phyloP scores from a whole-genome alignment of 805 yeast genomes.

The Candida hungchunana region DNA sequence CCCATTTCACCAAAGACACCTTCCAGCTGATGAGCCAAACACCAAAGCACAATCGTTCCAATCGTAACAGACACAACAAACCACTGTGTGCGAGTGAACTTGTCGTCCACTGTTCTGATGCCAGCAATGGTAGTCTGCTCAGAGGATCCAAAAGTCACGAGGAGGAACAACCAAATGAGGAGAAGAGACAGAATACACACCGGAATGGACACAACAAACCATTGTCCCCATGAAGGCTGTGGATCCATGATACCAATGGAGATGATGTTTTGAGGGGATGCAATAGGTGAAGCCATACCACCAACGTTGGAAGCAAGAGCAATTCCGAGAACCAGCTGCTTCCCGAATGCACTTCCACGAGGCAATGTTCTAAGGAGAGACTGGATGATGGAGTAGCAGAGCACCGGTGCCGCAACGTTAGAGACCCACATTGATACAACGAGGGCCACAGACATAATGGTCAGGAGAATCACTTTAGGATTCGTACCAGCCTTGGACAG shows the following conservation, averaged over 20 bases:
- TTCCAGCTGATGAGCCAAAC: conserved; percentile 72
- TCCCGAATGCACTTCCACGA: conserved; percentile 69
- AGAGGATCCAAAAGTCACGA: conserved; percentile 58
- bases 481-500: conserved; percentile 81
- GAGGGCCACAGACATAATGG: conserved; percentile 82
- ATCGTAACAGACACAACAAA: conserved; percentile 66
- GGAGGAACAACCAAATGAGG: conserved; percentile 67
- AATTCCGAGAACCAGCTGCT: conserved; percentile 83
- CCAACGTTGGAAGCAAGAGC: conserved; percentile 92
- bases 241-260: conserved; percentile 88
- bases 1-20: conserved; percentile 92
- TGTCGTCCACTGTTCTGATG: conserved; percentile 55
- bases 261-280: conserved; percentile 93
- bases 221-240: conserved; percentile 81
- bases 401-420: conserved; percentile 95
- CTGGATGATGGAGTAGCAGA: conserved; percentile 86
- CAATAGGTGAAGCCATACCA: conserved; percentile 97
- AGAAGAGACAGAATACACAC: conserved; percentile 61
- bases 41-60: conserved; percentile 82
- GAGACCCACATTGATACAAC: conserved; percentile 94
- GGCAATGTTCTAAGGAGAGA: conserved; percentile 85
- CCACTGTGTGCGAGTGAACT: conserved; percentile 69
- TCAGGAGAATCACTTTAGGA: conserved; percentile 70
- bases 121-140: conserved; percentile 43
- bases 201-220: conserved; percentile 89